Conservation (phyloP, 352 stramenopile species). For the Phytophthora palmivora region DNA sequence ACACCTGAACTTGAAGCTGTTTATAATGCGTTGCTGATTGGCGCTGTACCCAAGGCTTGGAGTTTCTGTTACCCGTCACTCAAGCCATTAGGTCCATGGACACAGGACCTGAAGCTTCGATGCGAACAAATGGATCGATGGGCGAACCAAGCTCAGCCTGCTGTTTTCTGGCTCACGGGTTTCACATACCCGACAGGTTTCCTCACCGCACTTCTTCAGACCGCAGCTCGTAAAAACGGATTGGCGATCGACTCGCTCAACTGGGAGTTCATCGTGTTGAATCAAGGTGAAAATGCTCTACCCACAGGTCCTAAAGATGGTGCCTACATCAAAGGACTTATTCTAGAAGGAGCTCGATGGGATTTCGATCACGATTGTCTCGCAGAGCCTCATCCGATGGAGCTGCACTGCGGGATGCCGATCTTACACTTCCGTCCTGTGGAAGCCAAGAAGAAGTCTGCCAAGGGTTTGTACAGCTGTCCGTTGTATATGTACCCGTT, state of each 20-base stretch:
- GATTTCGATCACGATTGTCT: constrained; percentile 92
- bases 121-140: constrained; percentile 93
- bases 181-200: constrained; percentile 98
- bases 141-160: constrained; percentile 84
- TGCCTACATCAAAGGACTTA: constrained; percentile 92
- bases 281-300: constrained; percentile 87
- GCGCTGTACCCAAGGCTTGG: constrained; percentile 91
- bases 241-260: constrained; percentile 95
- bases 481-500: constrained; percentile 97
- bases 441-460: constrained; percentile 94
- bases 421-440: constrained; percentile 96
- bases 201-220: constrained; percentile 96
- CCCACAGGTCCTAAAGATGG: constrained; percentile 87
- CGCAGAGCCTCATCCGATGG: constrained; percentile 92
- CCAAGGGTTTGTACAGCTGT: constrained; percentile 94
- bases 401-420: constrained; percentile 91
- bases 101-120: constrained; percentile 90
- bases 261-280: constrained; percentile 95
- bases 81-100: constrained; percentile 94
- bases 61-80: constrained; percentile 95
- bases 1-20: constrained; percentile 95
- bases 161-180: constrained; percentile 95
- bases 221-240: constrained; percentile 93
- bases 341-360: constrained; percentile 93
- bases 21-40: constrained; percentile 91